Evolutionary conservation across 345 rosid species (phyloP), one percentile per base, ranked within the genome.

Genomic region (Fremontodendron californicum): DNA sequence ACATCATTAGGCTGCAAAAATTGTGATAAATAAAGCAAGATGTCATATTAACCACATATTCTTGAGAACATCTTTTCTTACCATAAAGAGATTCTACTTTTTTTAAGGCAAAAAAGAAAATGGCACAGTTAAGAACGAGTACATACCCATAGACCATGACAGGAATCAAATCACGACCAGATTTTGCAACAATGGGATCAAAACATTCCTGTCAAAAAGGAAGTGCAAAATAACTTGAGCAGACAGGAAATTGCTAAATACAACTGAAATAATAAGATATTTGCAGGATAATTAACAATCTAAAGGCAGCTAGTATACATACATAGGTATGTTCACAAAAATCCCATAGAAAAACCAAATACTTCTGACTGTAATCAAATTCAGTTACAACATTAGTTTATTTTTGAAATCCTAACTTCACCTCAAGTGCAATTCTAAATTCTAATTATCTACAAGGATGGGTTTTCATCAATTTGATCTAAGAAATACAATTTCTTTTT

Each of bases 81-180:
- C 15, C n/a, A 25, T 25, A 66, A 62, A 33, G 40, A 33, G 4
- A 33, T 31, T 31, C 5, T 31, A 6, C n/a, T 4, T 9, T 67
- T n/a, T 39, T 19, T 31, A 62, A 31, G 31, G 19, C 6, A 39
- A 46, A 77, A 4, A 25, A 25, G 8, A 16, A 12, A 4, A 71
- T 57, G 39, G 42, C 42, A 19, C 35, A 23, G n/a, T n/a, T n/a
- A 21, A 10, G 16, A 62, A 51, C 8, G 6, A 74, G n/a, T 48
- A 55, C 89, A 79, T 87, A 96, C 99, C 99, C 98, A 72, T 90
- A 88, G 80, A 96, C 97, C 99, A 96, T 96, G 64, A 88, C 85
- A 82, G 97, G 97, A 86, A 96, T 91, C 79, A 93, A 91, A 90
- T 96, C 97, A 80, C 95, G 93, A 18, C 97, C 96, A 60, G 84